Evolutionary conservation across 129 eudicot genomes (phyloP), one percentile per base, ranked within the genome.

Genomic region (Pittosporum tobira): DNA sequence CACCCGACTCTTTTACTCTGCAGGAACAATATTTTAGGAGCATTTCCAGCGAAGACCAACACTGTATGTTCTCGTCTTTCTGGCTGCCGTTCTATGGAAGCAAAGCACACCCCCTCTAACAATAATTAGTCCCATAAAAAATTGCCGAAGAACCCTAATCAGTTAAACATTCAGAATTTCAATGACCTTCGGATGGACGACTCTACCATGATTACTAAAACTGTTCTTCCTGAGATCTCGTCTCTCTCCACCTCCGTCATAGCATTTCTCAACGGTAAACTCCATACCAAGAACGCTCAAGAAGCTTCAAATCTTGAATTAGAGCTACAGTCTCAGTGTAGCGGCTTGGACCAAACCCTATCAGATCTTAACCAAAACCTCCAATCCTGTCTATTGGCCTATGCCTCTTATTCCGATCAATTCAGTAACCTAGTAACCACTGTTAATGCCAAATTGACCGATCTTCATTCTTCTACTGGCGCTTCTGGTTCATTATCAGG

Each of bases 241-340:
- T 83, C 96, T 52, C 85, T 87, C 48, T 87, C 94, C 25, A 68
- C 84, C 16, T 40, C 76, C 4, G 49, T 73, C 62, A 72, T 80
- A 63, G 62, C 78, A 18, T 80, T 77, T 54, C 76, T 83, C 37
- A 70, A 80, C 63, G 58, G 65, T 38, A 73, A 78, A 15, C 85
- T 87, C 44, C 71, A 23, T 25, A 63, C 81, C 15, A 15, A 60
- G 31, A 65, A 69, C 0, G 79, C 70, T 53, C 84, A 53, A 40
- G 74, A 59, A 71, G 84, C 94, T 62, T 73, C 94, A 15, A 26
- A 29, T 50, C 79, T 83, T 14, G 69, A 77, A 27, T 73, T 75
- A 9, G 79, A 75, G 55, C 77, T 83, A 60, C 79, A 62, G 52
- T 73, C 27, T 31, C 74, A 77, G 50, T 83, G 81, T 54, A 58